phyloP scores from a whole-genome alignment of 805 yeast species.

The Candida andamanensis region DNA sequence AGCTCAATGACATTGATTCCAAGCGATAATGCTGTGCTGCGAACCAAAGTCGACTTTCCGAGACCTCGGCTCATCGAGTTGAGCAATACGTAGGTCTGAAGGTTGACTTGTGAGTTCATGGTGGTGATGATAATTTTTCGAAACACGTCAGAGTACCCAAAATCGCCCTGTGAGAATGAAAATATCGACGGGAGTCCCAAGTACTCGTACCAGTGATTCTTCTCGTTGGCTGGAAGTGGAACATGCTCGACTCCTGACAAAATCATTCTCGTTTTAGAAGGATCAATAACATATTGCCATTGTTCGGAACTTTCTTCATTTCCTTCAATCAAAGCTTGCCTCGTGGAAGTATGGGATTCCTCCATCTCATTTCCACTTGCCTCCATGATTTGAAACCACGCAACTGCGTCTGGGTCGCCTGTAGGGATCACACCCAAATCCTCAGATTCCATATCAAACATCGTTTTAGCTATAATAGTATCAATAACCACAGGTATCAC shows the following conservation, averaged over 20 bases:
- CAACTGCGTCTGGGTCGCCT: constrained; percentile 66
- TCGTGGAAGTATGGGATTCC: no score
- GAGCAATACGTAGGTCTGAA: constrained; percentile 61
- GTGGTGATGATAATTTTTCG: constrained; percentile 53
- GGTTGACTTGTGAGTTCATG: constrained; percentile 28
- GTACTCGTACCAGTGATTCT: constrained; percentile 44
- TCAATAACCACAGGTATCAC: constrained; percentile 76
- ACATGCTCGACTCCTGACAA: constrained; percentile 57
- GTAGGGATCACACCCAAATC: constrained; percentile 42
- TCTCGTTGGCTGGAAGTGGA: constrained; percentile 28
- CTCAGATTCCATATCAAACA: constrained; percentile 34
- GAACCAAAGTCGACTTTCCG: constrained; percentile 69
- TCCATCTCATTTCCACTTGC: constrained; percentile 28
- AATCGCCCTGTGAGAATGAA: constrained; percentile 25
- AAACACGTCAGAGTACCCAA: constrained; percentile 47
- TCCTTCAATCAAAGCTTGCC: no score
- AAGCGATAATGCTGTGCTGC: constrained; percentile 47
- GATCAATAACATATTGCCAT: constrained; percentile 58
- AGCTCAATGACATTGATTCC: constrained; percentile 66
- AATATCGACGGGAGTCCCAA: constrained; percentile 39
- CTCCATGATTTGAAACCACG: constrained; percentile 76
- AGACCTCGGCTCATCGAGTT: constrained; percentile 68
- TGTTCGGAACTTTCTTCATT: constrained; percentile 6
- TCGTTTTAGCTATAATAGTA: constrained; percentile 53
- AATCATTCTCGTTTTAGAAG: constrained; percentile 60